Evolutionary conservation across 768 basidiomycete species (phyloP).

Genomic region (Pulveroboletus sp.): DNA sequence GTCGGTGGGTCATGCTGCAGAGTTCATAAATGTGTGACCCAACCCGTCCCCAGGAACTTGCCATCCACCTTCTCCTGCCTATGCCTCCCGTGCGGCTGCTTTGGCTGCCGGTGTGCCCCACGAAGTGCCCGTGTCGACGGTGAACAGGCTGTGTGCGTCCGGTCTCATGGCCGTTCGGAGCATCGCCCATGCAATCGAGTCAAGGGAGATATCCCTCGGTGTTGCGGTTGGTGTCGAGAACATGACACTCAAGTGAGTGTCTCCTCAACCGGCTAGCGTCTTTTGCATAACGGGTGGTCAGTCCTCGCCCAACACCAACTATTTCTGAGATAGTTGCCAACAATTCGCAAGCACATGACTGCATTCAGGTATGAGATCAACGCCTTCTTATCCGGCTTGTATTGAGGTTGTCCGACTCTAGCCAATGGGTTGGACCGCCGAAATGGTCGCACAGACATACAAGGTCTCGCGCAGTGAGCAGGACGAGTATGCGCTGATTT

Average conservation of each 20-base stretch:
- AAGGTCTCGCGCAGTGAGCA: conserved; percentile 76
- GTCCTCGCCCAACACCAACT: conserved; percentile 72
- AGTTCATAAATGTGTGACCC: neutral
- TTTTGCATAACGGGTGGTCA: conserved; percentile 18
- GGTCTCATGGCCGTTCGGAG: conserved; percentile 90
- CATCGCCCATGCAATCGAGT: conserved; percentile 82
- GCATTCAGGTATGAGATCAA: conserved; percentile 47
- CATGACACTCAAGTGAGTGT: conserved; percentile 69
- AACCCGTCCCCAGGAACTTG: conserved; percentile 55
- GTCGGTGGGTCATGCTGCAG: conserved; percentile 49
- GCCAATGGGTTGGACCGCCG: conserved; percentile 96
- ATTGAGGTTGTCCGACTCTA: conserved; percentile 25
- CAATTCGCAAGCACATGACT: conserved; percentile 65
- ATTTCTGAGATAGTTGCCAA: conserved; percentile 55
- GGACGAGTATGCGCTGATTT: conserved; percentile 86
- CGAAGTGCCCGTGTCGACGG: conserved; percentile 79
- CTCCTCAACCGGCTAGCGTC: neutral
- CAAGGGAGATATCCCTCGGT: conserved; percentile 82
- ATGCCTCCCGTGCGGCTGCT: conserved; percentile 81
- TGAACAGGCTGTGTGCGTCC: conserved; percentile 92
- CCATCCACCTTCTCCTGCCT: conserved; percentile 77
- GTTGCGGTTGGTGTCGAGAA: conserved; percentile 81
- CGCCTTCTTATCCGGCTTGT: neutral
- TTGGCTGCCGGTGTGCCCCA: conserved; percentile 86
- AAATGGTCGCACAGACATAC: conserved; percentile 81